Evolutionary conservation across 202 grass and related monocot genomes (phyloP), one percentile per base, ranked within the genome.

Genomic region (Hordeum pubiflorum): DNA sequence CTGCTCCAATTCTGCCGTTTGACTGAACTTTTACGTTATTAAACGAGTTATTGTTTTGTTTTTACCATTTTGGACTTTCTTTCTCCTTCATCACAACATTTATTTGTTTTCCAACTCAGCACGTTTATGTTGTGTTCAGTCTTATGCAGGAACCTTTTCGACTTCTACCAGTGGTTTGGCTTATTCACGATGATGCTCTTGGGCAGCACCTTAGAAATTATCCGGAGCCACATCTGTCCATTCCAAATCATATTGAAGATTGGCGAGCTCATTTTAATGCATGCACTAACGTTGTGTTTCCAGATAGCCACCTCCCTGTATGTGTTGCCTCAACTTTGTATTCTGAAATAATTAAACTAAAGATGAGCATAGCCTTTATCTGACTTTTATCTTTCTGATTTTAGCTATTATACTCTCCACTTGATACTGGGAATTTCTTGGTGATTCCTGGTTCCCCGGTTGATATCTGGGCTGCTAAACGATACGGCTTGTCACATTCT

Each of bases 91-190:
- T 52, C 60, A 21, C 23, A 65, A 10, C 65, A 84, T 59, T 83
- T 65, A 11, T 81, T 72, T 78, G 32, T 76, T 87, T 37, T 63
- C 14, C 77, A 92, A 89, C 78, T 91, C 63, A 79, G 71, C 58
- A 81, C 13, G 65, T 88, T 83, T 81, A 88, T 83, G 72, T 72
- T 88, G 74, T 80, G 50, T 85, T 89, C 89, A 99, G 96, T 84
- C 90, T 99, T 91, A 91, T 93, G 90, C 89, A 93, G 89, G 90
- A 99, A 77, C 92, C 96, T 78, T 99, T 96, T 58, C 77, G 58
- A 79, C 87, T 86, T 90, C 23, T 93, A 78, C 92, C 96, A 61
- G 79, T 99, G 59, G 66, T 99, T 68, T 99, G 96, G 96, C 82
- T 99, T 84, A 81, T 99, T 89, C 84, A 95, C 76, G 92, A 96